Conservation (phyloP, 2,329 filamentous ascomycete genomes). For the Gremmenia infestans region DNA sequence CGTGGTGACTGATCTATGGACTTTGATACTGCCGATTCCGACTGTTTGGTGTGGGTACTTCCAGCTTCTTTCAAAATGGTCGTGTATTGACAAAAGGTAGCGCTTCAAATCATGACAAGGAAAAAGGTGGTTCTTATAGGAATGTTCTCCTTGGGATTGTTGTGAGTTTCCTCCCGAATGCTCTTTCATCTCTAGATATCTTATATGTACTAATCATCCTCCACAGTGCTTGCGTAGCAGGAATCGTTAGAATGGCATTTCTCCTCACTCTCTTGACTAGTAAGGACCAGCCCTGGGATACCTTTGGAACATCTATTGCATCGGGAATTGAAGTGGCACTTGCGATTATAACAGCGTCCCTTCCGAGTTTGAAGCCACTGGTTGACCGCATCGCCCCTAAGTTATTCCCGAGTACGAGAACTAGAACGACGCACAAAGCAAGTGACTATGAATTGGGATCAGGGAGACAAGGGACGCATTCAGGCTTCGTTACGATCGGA, state of each 20-base stretch:
- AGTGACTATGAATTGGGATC: slow-evolving; percentile 1
- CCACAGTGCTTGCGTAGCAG: slow-evolving; percentile 8
- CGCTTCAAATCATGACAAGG: not conserved
- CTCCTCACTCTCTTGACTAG: slow-evolving; percentile 1
- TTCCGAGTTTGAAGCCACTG: slow-evolving; percentile 1
- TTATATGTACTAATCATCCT: not conserved
- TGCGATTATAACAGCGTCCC: not conserved
- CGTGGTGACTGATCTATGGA: slow-evolving; percentile 2
- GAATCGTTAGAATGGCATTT: slow-evolving; percentile 6
- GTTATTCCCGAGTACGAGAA: not conserved
- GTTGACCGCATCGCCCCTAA: not conserved
- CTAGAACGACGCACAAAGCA: not conserved
- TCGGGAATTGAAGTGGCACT: slow-evolving; percentile 2
- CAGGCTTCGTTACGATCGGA: slow-evolving; percentile 2
- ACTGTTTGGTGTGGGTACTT: not conserved
- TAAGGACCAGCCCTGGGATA: slow-evolving; percentile 1
- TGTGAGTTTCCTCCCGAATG: not conserved
- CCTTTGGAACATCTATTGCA: not conserved
- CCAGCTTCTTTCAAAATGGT: not conserved
- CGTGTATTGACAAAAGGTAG: not conserved
- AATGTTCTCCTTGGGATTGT: slow-evolving; percentile 4
- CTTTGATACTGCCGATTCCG: not conserved
- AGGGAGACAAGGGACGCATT: not conserved
- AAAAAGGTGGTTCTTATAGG: slow-evolving; percentile 1
- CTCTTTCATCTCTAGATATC: not conserved